Evolutionary conservation across 2,329 filamentous ascomycete genomes (phyloP), one percentile per base, ranked within the genome.

Genomic region (Zasmidium angulare): DNA sequence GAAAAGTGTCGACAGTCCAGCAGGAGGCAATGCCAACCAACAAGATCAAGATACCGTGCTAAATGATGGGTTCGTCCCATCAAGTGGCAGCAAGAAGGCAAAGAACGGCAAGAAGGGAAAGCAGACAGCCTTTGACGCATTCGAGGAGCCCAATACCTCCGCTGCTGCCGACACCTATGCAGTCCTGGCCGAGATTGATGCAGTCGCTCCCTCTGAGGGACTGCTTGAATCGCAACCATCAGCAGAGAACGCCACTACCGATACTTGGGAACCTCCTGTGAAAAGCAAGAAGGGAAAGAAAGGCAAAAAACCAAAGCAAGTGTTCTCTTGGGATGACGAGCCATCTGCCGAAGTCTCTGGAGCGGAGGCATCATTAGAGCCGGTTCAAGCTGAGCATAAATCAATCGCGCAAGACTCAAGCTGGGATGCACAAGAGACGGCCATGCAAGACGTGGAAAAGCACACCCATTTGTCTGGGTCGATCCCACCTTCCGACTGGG

Each of bases 61-160:
- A 4, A 20, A 49, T 10, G 49, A 29, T 19, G 26, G 22, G 24
- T 19, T 29, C 22, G 49, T 19, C 49, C 49, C 49, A 26, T 22
- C 21, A 50, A 29, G 56, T 54, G 14, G 53, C 29, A 40, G 11
- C 46, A 55, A 58, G 46, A 65, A 49, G 29, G 29, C 3, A 20
- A 72, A 71, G 66, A 74, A 73, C 56, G 64, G 64, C 51, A 76
- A 74, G 67, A 74, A 70, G 54, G 57, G 62, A 58, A 67, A 69
- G 56, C 66, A 69, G 24, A 17, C 46, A 22, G 50, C 50, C 14
- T 24, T 26, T 21, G 49, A 53, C n/a, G 29, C 22, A 9, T 17
- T 46, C 3, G 22, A 14, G 19, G 53, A 56, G 20, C 26, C 19
- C n/a, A 40, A 7, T 11, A 7, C 53, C 10, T 6, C 46, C 17